These are phyloP conservation scores for Lentinula sp. DNA, from an alignment of 768 basidiomycete species.

Conservation along the genomic window DNA sequence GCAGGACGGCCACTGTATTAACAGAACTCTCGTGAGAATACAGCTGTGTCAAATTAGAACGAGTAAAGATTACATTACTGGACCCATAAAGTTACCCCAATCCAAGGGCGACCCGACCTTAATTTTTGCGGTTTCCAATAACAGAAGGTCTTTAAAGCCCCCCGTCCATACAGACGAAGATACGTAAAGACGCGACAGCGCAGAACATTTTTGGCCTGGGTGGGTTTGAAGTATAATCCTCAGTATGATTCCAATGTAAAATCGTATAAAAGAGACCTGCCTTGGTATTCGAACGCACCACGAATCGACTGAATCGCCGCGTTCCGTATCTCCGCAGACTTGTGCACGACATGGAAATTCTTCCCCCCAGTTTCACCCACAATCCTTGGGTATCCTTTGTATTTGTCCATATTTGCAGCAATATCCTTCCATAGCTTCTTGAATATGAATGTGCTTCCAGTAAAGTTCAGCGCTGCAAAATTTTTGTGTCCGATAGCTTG, in stretches of 20 bases:
- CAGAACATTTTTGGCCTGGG: constrained; percentile 93
- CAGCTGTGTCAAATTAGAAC: neutral
- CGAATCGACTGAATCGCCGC: constrained; percentile 88
- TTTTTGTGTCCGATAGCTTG: constrained; percentile 73
- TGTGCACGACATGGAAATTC: constrained; percentile 95
- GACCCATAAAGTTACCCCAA: constrained; percentile 87
- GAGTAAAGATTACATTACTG: constrained; percentile 70
- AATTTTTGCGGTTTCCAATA: constrained; percentile 76
- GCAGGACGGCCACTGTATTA: constrained; percentile 67
- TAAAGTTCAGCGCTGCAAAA: constrained; percentile 94
- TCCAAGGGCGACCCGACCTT: constrained; percentile 74
- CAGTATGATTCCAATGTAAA: neutral
- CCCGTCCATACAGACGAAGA: constrained; percentile 78
- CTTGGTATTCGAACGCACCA: constrained; percentile 94
- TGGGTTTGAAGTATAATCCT: constrained; percentile 16
- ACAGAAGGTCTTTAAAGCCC: constrained; percentile 79
- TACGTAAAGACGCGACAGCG: constrained; percentile 87
- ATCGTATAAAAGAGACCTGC: constrained; percentile 25
- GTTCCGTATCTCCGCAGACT: constrained; percentile 79
- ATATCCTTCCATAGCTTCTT: constrained; percentile 97
- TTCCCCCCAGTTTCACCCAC: constrained; percentile 99
- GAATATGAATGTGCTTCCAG: constrained; percentile 93
- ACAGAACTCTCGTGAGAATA: neutral
- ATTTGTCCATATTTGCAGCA: constrained; percentile 78
- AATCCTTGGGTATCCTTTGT: constrained; percentile 87